Conservation (phyloP, 2,329 filamentous ascomycete species). For the Curvularia eragrostidis region DNA sequence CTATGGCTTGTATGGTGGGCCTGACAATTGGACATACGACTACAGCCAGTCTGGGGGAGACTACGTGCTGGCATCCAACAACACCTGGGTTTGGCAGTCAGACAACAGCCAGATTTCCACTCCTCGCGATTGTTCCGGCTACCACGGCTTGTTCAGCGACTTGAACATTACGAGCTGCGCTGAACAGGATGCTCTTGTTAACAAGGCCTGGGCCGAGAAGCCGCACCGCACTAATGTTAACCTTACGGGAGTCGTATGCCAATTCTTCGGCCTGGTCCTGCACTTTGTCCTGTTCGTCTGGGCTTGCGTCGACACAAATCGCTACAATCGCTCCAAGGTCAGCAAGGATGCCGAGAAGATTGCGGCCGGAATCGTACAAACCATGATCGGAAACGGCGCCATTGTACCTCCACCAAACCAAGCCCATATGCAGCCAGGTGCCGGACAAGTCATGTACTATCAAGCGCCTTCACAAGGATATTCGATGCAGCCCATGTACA, state of each 20-base stretch:
- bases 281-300: constrained; percentile 49
- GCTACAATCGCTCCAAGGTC: constrained; percentile 29
- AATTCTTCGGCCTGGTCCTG: constrained; percentile 38
- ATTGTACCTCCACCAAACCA: constrained; percentile 35
- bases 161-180: constrained; percentile 33
- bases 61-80: constrained; percentile 36
- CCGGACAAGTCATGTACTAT: constrained; percentile 21
- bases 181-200: constrained; percentile 41
- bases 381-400: constrained; percentile 42
- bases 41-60: constrained; percentile 22
- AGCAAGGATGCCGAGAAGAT: constrained; percentile 43
- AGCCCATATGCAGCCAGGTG: constrained; percentile 20
- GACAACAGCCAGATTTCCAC: constrained; percentile 18
- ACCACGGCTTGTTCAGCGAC: constrained; percentile 1
- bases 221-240: constrained; percentile 28
- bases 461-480: constrained; percentile 24
- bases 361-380: constrained; percentile 44
- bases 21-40: constrained; percentile 12
- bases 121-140: constrained; percentile 25
- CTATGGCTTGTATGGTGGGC: constrained; percentile 31
- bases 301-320: constrained; percentile 48
- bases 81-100: constrained; percentile 41
- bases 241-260: constrained; percentile 38
- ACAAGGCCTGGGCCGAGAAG: constrained; percentile 37
- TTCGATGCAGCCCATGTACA: constrained; percentile 18